phyloP scores from a whole-genome alignment of 352 stramenopile species.

The Phytophthora sansomeana region DNA sequence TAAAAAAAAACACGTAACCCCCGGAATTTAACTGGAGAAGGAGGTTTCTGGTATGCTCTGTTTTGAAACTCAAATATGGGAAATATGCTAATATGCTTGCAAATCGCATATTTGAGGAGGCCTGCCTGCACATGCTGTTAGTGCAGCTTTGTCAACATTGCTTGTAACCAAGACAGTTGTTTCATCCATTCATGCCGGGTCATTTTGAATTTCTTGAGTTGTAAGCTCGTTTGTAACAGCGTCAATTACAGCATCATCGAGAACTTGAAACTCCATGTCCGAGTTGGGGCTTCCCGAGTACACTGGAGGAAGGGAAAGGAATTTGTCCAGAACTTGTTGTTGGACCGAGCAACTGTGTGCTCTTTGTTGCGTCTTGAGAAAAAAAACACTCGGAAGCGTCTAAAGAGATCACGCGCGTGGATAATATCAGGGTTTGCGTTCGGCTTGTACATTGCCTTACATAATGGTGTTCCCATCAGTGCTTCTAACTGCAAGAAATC shows the following conservation, averaged over 20 bases:
- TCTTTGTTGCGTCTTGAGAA: not conserved
- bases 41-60: too few species aligned
- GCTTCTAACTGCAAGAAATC: constrained; percentile 2
- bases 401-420: not conserved
- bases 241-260: not conserved
- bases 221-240: not conserved
- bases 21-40: too few species aligned
- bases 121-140: too few species aligned
- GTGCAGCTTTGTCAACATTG: constrained; percentile 4
- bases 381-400: not conserved
- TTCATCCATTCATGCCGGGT: constrained; percentile 1
- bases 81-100: too few species aligned
- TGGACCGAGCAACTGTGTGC: not conserved
- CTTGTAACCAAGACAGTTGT: constrained; percentile 1
- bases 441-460: not conserved
- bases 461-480: not conserved
- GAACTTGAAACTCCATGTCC: not conserved
- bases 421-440: not conserved
- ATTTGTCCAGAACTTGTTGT: not conserved
- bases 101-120: too few species aligned
- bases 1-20: too few species aligned
- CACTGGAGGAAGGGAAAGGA: not conserved
- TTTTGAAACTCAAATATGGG: too few species aligned
- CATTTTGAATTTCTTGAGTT: not conserved
- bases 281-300: not conserved